Evolutionary conservation across 2,329 filamentous ascomycete species (phyloP).

Genomic region (Colletotrichum coccodes): DNA sequence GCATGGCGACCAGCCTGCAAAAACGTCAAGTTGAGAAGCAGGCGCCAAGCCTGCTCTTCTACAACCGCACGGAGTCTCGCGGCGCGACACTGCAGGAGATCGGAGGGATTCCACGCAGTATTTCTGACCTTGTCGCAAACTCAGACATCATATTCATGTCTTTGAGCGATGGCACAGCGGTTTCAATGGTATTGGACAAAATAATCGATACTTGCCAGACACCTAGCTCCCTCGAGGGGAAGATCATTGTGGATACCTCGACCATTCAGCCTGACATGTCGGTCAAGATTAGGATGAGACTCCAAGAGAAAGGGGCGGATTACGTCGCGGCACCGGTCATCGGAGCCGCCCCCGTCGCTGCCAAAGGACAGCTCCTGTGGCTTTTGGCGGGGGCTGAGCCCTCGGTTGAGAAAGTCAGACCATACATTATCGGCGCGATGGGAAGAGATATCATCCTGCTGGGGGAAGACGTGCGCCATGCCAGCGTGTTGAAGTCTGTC

Average conservation of each 20-base stretch:
- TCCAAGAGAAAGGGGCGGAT: background rate
- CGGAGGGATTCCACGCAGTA: background rate
- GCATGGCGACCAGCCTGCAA: conserved; percentile 78
- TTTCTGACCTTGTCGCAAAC: background rate
- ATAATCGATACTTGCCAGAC: background rate
- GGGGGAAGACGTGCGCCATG: background rate
- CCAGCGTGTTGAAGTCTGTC: background rate
- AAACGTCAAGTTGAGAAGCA: background rate
- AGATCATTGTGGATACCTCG: background rate
- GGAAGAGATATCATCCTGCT: background rate
- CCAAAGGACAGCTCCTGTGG: background rate
- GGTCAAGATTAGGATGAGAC: background rate
- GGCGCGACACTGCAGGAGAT: background rate
- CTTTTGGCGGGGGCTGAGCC: background rate
- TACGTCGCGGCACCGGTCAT: background rate
- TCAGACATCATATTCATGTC: background rate
- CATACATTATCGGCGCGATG: background rate
- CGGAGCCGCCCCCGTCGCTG: background rate
- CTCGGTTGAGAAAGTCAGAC: background rate
- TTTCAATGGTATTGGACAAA: background rate
- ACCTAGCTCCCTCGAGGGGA: background rate
- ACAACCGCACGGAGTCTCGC: background rate
- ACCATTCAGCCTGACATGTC: background rate
- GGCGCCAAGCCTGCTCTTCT: background rate
- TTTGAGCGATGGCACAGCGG: background rate